Percentiles rank a stretch among this genome's conserved stretches.
Evolutionary conservation across 2,329 filamentous ascomycete species (phyloP).

Genomic region (Pestalotiopsis fici): DNA sequence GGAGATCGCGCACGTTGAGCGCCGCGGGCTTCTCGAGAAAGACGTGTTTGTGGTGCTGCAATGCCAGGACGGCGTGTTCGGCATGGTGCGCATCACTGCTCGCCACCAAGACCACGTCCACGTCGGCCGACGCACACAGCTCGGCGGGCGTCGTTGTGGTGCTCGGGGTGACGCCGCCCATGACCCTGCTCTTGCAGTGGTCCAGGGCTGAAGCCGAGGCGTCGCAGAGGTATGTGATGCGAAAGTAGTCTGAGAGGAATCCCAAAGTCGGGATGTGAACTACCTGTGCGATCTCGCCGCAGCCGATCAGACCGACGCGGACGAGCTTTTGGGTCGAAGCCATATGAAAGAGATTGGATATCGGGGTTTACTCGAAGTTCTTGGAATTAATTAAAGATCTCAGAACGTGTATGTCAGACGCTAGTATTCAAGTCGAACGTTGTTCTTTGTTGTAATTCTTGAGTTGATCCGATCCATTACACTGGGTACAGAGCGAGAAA

Average conservation of each 20-base stretch:
- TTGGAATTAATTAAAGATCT: not conserved
- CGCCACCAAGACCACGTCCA: not conserved
- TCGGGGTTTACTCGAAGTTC: not conserved
- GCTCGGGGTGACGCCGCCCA: not conserved
- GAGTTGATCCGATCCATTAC: not conserved
- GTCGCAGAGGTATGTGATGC: not conserved
- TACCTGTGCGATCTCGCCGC: not conserved
- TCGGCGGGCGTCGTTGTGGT: not conserved
- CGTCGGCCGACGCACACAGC: not conserved
- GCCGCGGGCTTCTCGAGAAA: not conserved
- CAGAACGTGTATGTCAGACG: not conserved
- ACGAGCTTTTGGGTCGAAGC: not conserved
- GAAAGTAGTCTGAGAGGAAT: not conserved
- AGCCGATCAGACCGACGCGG: not conserved
- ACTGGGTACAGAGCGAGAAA: not conserved
- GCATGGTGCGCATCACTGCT: not conserved
- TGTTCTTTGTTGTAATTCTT: not conserved
- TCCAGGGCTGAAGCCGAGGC: not conserved
- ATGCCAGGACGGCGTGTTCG: not conserved
- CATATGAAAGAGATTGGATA: not conserved
- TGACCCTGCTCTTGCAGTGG: not conserved
- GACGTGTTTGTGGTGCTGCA: not conserved
- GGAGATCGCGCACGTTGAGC: not conserved
- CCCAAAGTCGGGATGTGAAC: not conserved
- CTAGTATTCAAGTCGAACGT: not conserved